Evolutionary conservation across 768 basidiomycete genomes (phyloP).

Genomic region (Trametes cingulata): DNA sequence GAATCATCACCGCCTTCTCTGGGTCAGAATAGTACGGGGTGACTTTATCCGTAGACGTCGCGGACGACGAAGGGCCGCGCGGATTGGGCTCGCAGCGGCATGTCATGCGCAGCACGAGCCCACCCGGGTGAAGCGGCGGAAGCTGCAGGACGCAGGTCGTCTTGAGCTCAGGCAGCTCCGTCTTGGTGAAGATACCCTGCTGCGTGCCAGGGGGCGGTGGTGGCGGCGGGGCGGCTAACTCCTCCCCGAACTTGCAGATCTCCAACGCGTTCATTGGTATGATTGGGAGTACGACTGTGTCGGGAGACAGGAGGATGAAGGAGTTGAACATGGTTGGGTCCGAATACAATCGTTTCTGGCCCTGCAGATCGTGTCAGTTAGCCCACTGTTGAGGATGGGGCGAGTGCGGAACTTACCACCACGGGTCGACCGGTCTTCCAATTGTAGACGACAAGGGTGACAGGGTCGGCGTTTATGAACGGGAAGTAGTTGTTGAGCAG

Average conservation of each 20-base stretch:
- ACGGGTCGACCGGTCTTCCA: slow-evolving; percentile 32
- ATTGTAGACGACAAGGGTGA: slow-evolving; percentile 22
- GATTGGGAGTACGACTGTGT: slow-evolving; percentile 31
- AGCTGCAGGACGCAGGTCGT: slow-evolving; percentile 24
- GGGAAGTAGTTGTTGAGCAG: slow-evolving; percentile 25
- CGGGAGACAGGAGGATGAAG: slow-evolving; percentile 29
- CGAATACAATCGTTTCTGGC: slow-evolving; percentile 8
- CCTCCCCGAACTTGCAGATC: slow-evolving; percentile 19
- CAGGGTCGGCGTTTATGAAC: slow-evolving; percentile 5
- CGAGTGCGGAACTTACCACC: slow-evolving; percentile 23
- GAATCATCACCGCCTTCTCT: slow-evolving; percentile 27
- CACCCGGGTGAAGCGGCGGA: slow-evolving; percentile 15
- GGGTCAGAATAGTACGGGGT: slow-evolving; percentile 28
- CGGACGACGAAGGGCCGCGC: slow-evolving; percentile 3
- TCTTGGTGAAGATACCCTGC: background rate
- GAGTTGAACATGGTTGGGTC: slow-evolving; percentile 25
- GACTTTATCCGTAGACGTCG: background rate
- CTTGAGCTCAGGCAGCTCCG: background rate
- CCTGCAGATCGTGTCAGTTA: background rate
- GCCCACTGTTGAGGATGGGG: background rate
- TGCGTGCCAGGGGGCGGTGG: background rate
- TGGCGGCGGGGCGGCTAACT: background rate
- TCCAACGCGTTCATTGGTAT: slow-evolving; percentile 24
- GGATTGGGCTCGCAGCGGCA: slow-evolving; percentile 34
- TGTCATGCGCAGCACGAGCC: slow-evolving; percentile 24